Percentiles rank a stretch among this genome's conserved stretches.
phyloP scores from a whole-genome alignment of 1,284 basidiomycete genomes.

The Tylopilus orsonianus region DNA sequence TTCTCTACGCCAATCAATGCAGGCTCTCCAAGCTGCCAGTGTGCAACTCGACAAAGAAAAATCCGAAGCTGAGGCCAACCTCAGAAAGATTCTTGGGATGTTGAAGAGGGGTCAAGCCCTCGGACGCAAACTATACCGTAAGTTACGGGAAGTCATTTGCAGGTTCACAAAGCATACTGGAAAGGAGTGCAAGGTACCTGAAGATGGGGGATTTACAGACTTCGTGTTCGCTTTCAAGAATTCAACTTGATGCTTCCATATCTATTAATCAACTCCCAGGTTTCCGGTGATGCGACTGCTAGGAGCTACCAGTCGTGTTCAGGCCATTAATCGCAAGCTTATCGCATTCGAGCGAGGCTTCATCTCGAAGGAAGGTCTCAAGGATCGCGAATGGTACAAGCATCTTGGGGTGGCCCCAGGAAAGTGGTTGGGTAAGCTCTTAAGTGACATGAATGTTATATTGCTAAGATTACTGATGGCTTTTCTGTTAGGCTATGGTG shows the following conservation, averaged over 20 bases:
- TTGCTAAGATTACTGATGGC: constrained; percentile 4
- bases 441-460: constrained; percentile 13
- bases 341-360: constrained; percentile 69
- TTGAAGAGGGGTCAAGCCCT: constrained; percentile 23
- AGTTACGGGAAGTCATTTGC: constrained; percentile 31
- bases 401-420: constrained; percentile 77
- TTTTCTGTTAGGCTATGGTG: constrained; percentile 51
- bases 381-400: constrained; percentile 69
- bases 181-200: constrained; percentile 18
- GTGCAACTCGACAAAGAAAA: constrained; percentile 55
- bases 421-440: constrained; percentile 58
- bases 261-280: constrained; percentile 15
- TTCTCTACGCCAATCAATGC: constrained; percentile 46
- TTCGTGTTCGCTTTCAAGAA: constrained; percentile 17
- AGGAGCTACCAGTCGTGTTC: constrained; percentile 49
- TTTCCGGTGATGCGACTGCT: constrained; percentile 36
- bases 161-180: constrained; percentile 29
- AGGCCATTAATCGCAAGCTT: constrained; percentile 57
- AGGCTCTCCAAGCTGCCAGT: constrained; percentile 51
- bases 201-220: constrained; percentile 3
- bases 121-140: constrained; percentile 15
- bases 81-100: constrained; percentile 38
- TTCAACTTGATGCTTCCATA: neutral
- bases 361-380: constrained; percentile 65
- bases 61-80: constrained; percentile 35